Conservation (phyloP, 345 rosid species). For the Eucalyptus urophylla region DNA sequence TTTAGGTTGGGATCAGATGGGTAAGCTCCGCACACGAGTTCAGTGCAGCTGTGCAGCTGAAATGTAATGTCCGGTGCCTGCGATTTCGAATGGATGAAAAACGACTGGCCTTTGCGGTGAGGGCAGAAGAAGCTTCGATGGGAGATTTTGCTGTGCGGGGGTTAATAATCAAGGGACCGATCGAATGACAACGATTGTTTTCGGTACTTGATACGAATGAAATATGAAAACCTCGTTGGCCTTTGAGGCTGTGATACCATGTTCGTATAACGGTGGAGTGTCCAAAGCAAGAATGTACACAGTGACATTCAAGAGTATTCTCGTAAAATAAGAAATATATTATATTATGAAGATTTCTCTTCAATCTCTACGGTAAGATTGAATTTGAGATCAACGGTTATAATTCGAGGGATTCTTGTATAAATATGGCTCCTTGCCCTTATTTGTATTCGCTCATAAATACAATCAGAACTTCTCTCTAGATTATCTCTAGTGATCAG, state of each 20-base stretch:
- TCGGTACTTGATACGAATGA: not conserved
- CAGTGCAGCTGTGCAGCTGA: not conserved
- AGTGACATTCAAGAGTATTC: not conserved
- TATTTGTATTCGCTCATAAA: too few species aligned
- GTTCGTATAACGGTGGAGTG: not conserved
- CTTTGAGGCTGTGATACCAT: not conserved
- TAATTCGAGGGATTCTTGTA: not conserved
- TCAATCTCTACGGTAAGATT: not conserved
- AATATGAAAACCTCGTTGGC: not conserved
- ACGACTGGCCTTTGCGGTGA: not conserved
- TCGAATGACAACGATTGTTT: not conserved
- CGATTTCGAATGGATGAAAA: not conserved
- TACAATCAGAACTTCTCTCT: accelerated
- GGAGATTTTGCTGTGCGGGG: not conserved
- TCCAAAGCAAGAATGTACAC: not conserved
- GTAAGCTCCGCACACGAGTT: not conserved
- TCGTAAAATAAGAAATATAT: not conserved
- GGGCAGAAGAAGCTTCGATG: not conserved
- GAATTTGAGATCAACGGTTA: not conserved
- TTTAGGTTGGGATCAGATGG: not conserved
- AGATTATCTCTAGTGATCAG: not conserved
- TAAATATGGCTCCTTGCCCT: not conserved
- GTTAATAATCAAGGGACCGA: not conserved
- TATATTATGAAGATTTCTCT: not conserved
- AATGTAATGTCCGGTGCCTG: not conserved